Percentiles rank a stretch among this genome's conserved stretches.
Evolutionary conservation across 164 flowering plant genomes (phyloP).

Genomic region (Taxillus chinensis): DNA sequence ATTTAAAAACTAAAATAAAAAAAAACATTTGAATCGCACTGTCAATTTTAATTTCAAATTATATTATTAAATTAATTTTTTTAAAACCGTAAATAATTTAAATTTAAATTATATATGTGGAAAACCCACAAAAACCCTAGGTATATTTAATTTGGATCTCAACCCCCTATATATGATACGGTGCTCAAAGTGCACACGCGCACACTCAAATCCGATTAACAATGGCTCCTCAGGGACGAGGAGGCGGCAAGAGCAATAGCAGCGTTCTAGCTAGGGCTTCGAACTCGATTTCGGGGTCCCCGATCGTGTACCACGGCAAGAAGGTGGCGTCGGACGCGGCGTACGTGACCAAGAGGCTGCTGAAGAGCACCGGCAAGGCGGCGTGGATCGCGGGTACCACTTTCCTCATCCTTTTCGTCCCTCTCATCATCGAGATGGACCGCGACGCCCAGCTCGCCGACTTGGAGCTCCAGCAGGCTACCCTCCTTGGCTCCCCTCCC

Average conservation of each 20-base stretch:
- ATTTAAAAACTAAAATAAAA: too few species aligned
- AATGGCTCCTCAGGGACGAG: too few species aligned
- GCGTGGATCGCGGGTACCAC: constrained; percentile 72
- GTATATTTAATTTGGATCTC: too few species aligned
- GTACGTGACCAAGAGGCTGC: constrained; percentile 32
- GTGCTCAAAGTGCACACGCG: too few species aligned
- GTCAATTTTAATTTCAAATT: too few species aligned
- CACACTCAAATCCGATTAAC: too few species aligned
- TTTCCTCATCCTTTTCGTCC: constrained; percentile 45
- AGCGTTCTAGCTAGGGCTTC: constrained; percentile 32
- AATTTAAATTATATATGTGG: too few species aligned
- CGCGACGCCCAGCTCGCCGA: neutral
- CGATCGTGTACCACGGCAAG: constrained; percentile 27
- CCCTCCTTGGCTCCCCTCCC: neutral
- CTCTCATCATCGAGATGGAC: constrained; percentile 12
- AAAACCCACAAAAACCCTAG: too few species aligned
- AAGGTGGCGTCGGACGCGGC: constrained; percentile 31
- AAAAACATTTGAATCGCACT: too few species aligned
- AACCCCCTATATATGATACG: too few species aligned
- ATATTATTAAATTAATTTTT: too few species aligned
- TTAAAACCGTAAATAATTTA: too few species aligned
- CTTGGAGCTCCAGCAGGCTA: neutral
- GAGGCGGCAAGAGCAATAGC: constrained; percentile 1
- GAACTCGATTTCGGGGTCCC: constrained; percentile 18
- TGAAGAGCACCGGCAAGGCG: constrained; percentile 65